phyloP scores from a whole-genome alignment of 2,329 filamentous ascomycete genomes.

The Fusarium chlamydosporum region DNA sequence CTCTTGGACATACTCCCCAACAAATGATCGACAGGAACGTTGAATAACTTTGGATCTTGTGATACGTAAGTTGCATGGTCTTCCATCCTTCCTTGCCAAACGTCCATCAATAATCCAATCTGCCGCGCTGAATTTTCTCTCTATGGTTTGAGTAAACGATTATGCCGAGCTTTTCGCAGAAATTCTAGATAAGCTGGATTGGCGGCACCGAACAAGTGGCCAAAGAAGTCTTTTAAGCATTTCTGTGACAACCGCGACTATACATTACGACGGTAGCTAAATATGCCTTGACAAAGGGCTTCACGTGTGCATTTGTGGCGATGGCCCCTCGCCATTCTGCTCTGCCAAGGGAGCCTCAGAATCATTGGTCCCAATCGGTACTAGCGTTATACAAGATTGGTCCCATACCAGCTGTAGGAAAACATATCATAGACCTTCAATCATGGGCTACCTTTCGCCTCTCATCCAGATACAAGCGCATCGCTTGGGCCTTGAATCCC shows the following conservation, averaged over 20 bases:
- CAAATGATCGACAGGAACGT: neutral
- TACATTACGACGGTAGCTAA: neutral
- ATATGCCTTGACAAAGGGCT: neutral
- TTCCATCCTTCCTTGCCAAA: neutral
- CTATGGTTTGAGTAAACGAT: rapidly evolving
- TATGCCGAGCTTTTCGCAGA: neutral
- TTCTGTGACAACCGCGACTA: neutral
- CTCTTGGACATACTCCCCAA: neutral
- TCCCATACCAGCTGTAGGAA: neutral
- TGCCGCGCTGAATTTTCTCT: rapidly evolving
- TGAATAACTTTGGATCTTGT: neutral
- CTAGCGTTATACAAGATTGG: neutral
- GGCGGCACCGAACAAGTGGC: neutral
- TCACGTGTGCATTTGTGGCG: neutral
- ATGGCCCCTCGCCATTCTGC: slow-evolving; percentile 7
- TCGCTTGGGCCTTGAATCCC: too few relatives aligned
- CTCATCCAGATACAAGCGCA: too few relatives aligned
- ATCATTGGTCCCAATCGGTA: neutral
- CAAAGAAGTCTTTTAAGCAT: slow-evolving; percentile 8
- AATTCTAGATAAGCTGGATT: neutral
- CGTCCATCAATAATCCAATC: neutral
- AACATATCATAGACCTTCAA: neutral
- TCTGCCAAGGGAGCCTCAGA: neutral
- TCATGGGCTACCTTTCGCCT: too few relatives aligned
- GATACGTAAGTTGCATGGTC: neutral